phyloP scores from a whole-genome alignment of 257 asterid genomes.

The Fraxinus americana region DNA sequence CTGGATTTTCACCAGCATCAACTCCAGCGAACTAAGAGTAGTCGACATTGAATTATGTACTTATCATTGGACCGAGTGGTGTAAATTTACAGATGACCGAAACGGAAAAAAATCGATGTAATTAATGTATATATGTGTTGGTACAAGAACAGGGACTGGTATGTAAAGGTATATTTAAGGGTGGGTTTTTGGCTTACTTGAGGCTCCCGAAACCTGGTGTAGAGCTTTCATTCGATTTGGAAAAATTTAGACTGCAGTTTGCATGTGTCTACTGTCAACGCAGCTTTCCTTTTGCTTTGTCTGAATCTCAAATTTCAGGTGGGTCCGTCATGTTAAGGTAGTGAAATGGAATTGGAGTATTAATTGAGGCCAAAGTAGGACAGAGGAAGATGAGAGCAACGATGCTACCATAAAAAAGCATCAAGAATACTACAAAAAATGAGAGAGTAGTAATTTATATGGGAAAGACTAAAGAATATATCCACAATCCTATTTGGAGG shows the following conservation, averaged over 20 bases:
- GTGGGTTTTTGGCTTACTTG: constrained; percentile 43
- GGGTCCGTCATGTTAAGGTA: background rate
- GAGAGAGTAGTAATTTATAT: no score
- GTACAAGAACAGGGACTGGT: background rate
- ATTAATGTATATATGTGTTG: background rate
- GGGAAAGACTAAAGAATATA: no score
- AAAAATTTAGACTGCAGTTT: constrained; percentile 27
- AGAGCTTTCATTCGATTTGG: constrained; percentile 9
- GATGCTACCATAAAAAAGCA: no score
- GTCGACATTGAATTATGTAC: constrained; percentile 38
- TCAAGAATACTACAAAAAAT: no score
- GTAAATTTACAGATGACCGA: no score
- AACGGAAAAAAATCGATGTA: no score
- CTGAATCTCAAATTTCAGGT: constrained; percentile 29
- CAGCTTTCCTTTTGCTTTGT: constrained; percentile 45
- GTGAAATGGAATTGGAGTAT: background rate
- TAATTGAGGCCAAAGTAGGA: no score
- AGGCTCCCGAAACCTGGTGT: constrained; percentile 27
- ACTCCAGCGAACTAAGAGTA: constrained; percentile 68
- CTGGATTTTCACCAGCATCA: constrained; percentile 68
- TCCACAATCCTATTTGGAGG: no score
- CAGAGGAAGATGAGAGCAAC: no score
- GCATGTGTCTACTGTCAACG: constrained; percentile 29
- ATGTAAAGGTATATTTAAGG: constrained; percentile 4
- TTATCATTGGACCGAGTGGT: constrained; percentile 29